Evolutionary conservation across 257 asterid genomes (phyloP).

Genomic region (Lithospermum erythrorhizon): DNA sequence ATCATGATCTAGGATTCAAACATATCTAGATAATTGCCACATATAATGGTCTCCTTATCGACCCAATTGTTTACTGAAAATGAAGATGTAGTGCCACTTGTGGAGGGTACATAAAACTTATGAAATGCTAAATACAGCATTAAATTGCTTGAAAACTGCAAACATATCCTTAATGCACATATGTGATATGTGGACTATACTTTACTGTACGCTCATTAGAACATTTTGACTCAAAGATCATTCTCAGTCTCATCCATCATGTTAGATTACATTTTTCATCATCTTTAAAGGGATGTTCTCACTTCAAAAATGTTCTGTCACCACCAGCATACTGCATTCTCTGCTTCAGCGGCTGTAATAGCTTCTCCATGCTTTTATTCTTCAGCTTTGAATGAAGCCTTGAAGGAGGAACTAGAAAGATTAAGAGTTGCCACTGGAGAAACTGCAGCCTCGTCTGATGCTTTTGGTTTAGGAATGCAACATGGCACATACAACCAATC

Average conservation of each 20-base stretch:
- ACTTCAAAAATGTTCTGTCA: not conserved
- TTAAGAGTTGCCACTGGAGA: conserved; percentile 62
- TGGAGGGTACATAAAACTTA: too few species aligned
- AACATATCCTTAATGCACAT: not conserved
- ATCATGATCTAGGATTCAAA: too few species aligned
- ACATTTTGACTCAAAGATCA: not conserved
- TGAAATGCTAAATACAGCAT: too few species aligned
- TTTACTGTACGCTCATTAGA: not conserved
- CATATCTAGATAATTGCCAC: too few species aligned
- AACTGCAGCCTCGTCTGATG: conserved; percentile 31
- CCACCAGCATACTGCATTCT: too few species aligned
- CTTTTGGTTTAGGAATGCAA: conserved; percentile 39
- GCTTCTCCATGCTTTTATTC: not conserved
- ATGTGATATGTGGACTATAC: not conserved
- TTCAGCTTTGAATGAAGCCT: conserved; percentile 62
- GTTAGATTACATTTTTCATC: not conserved
- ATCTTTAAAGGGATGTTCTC: not conserved
- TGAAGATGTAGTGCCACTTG: too few species aligned
- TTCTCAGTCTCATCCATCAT: not conserved
- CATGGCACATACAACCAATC: conserved; percentile 40
- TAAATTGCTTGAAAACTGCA: too few species aligned
- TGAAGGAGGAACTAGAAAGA: conserved; percentile 61
- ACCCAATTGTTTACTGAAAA: too few species aligned
- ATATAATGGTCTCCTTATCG: too few species aligned
- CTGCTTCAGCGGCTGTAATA: too few species aligned